Evolutionary conservation across 176 grass and related monocot genomes (phyloP).

Genomic region (Saccharum spontaneum): DNA sequence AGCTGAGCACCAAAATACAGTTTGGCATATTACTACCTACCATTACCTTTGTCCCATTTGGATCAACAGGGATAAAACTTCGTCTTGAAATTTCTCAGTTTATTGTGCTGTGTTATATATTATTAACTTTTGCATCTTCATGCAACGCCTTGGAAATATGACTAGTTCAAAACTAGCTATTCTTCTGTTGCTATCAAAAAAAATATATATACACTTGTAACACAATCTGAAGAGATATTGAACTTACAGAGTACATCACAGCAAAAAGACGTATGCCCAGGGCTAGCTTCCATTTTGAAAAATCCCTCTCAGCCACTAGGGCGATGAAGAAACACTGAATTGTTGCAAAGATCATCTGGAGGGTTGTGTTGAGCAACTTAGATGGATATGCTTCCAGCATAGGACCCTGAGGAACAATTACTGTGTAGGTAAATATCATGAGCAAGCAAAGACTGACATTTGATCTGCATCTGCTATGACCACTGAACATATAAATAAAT

Average conservation of each 20-base stretch:
- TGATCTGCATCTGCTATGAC: neutral
- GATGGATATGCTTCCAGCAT: conserved; percentile 56
- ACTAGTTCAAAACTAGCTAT: too few relatives aligned
- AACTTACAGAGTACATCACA: conserved; percentile 44
- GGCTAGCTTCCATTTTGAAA: conserved; percentile 49
- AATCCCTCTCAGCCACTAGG: conserved; percentile 50
- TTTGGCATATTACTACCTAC: too few relatives aligned
- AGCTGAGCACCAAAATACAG: too few relatives aligned
- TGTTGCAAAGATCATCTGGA: conserved; percentile 50
- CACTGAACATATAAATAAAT: neutral
- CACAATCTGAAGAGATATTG: neutral
- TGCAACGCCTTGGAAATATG: too few relatives aligned
- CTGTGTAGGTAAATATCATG: neutral
- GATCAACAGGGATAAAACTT: neutral
- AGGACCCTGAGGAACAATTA: conserved; percentile 21
- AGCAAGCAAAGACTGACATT: neutral
- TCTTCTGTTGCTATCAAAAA: neutral
- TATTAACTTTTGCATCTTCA: too few relatives aligned
- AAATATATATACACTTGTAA: neutral
- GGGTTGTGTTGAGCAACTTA: conserved; percentile 48
- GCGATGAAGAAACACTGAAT: conserved; percentile 57
- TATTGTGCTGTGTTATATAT: too few relatives aligned
- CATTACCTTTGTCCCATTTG: neutral
- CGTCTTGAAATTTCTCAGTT: neutral
- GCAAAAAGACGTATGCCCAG: conserved; percentile 35